These are phyloP conservation scores for Euryodendron excelsum DNA, from an alignment of 148 eudicot species.

Conservation along the genomic window DNA sequence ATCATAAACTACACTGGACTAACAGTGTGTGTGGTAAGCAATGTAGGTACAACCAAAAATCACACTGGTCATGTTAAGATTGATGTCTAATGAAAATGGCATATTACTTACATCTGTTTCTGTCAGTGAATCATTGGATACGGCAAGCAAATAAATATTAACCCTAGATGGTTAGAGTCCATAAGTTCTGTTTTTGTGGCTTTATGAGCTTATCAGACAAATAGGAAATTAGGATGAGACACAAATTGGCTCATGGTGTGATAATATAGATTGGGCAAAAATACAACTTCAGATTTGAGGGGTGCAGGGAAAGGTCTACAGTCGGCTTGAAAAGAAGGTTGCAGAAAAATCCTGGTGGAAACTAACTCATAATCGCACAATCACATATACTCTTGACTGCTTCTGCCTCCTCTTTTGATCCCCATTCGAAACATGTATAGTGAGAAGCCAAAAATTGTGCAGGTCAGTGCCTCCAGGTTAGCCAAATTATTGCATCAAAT, in stretches of 20 bases:
- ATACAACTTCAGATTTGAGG: not conserved
- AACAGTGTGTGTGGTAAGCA: too few species aligned
- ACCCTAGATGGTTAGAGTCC: not conserved
- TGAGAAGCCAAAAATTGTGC: too few species aligned
- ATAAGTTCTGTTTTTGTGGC: not conserved
- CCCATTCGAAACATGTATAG: not conserved
- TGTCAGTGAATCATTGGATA: not conserved
- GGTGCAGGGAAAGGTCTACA: not conserved
- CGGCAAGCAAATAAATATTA: not conserved
- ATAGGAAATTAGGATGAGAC: not conserved
- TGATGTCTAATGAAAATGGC: not conserved
- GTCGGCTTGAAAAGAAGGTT: not conserved
- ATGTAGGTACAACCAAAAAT: not conserved
- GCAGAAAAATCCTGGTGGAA: not conserved
- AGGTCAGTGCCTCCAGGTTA: too few species aligned
- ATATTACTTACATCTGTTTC: not conserved
- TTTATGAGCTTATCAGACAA: not conserved
- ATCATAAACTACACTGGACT: too few species aligned
- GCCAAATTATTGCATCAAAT: too few species aligned
- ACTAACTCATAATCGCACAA: not conserved
- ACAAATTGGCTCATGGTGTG: not conserved
- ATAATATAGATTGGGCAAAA: not conserved
- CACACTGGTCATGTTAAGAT: not conserved
- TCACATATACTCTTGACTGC: not conserved
- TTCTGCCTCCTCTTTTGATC: not conserved